Evolutionary conservation across 352 stramenopile species (phyloP).

Genomic region (Pythium vanterpoolii): DNA sequence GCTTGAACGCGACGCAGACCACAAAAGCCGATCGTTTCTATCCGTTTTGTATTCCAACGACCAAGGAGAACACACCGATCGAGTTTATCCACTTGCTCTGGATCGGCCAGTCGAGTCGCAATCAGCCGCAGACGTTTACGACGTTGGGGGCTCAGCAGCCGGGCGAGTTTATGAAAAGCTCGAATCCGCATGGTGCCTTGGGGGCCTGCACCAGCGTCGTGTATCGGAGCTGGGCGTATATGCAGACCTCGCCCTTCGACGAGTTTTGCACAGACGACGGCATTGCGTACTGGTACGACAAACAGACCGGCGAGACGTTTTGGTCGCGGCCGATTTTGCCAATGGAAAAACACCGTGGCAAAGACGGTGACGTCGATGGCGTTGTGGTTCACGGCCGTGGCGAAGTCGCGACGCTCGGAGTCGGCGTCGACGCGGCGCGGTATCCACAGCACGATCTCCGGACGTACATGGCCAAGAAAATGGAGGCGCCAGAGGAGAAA

Average conservation of each 20-base stretch:
- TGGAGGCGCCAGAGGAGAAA: constrained; percentile 69
- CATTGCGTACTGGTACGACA: constrained; percentile 90
- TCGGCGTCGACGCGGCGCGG: constrained; percentile 47
- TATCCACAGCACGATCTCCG: constrained; percentile 73
- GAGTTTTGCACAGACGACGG: constrained; percentile 91
- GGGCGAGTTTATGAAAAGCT: constrained; percentile 91
- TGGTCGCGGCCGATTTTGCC: constrained; percentile 88
- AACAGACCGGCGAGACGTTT: constrained; percentile 82
- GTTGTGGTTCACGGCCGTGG: constrained; percentile 69
- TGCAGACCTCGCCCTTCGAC: constrained; percentile 81
- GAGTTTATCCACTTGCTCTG: constrained; percentile 93
- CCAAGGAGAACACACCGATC: constrained; percentile 87
- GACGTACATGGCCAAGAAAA: constrained; percentile 85
- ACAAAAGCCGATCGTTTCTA: constrained; percentile 88
- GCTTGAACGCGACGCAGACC: constrained; percentile 82
- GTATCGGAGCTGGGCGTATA: constrained; percentile 92
- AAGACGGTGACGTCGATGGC: constrained; percentile 79
- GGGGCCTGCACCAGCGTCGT: constrained; percentile 83
- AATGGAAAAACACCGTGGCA: constrained; percentile 64
- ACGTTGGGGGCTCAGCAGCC: constrained; percentile 85
- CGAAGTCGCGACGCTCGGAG: constrained; percentile 69
- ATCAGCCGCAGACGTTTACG: constrained; percentile 91
- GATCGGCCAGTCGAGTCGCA: constrained; percentile 82
- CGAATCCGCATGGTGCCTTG: constrained; percentile 64
- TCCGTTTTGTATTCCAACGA: constrained; percentile 91